Evolutionary conservation across 805 yeast species (phyloP).

Genomic region (Pichia thaimueangensis): DNA sequence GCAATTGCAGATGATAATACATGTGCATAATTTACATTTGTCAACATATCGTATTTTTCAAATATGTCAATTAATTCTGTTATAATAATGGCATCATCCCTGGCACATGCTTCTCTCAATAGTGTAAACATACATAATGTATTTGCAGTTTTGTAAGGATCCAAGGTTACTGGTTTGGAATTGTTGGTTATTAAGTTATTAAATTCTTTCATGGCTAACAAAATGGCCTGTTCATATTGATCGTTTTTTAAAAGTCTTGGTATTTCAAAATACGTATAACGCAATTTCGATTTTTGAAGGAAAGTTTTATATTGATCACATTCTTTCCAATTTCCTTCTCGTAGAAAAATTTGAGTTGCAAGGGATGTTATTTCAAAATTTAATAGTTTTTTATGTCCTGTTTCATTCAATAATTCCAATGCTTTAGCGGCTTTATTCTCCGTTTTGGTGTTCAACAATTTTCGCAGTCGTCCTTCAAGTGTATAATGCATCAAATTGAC

Average conservation of each 20-base stretch:
- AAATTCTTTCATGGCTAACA: slow-evolving; percentile 9
- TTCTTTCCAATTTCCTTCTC: slow-evolving; percentile 8
- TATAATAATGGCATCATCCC: slow-evolving; percentile 20
- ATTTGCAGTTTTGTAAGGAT: background rate
- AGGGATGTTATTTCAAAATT: slow-evolving; percentile 8
- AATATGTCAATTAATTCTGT: slow-evolving; percentile 11
- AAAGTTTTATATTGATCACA: slow-evolving; percentile 13
- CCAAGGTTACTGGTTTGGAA: background rate
- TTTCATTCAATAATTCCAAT: background rate
- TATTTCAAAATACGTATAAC: slow-evolving; percentile 17
- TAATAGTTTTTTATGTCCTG: background rate
- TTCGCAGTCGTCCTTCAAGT: background rate
- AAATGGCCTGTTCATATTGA: slow-evolving; percentile 22
- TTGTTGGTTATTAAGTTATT: no score
- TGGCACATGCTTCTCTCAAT: slow-evolving; percentile 16
- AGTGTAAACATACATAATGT: slow-evolving; percentile 13
- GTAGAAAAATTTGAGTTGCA: slow-evolving; percentile 14
- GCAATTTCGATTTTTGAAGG: slow-evolving; percentile 7
- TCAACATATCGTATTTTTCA: background rate
- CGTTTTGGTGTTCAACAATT: background rate
- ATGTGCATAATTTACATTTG: slow-evolving; percentile 13
- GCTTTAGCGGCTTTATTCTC: background rate
- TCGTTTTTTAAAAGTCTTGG: slow-evolving; percentile 13
- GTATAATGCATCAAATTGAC: background rate
- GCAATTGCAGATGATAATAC: slow-evolving; percentile 14